Evolutionary conservation across 345 rosid species (phyloP), one percentile per base, ranked within the genome.

Genomic region (Pseudoturritis turrita): DNA sequence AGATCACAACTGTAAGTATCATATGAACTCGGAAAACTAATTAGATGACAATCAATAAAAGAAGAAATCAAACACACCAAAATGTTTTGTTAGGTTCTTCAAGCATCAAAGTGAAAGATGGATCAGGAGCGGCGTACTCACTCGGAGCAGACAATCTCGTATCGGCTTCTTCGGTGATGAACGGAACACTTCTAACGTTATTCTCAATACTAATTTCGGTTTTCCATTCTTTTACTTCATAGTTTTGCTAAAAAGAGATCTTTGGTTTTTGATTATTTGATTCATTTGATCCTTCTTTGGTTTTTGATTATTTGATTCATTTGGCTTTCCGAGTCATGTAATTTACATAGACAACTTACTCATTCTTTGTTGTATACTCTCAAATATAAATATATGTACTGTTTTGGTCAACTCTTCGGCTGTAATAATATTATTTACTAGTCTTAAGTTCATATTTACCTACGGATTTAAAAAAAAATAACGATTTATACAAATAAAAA

Each of bases 1-100:
- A 41, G 89, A 87, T 2, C 79, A 89, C 79, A 85, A 95, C 78
- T 95, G 99, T 95, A 81, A 91, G 99, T 84, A 73, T 55, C 31
- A n/a, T 39, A 13, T n/a, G 0, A 60, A 35, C 68, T 9, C 17
- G 18, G 17, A 45, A 5, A 62, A 44, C 43, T 61, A 68, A 8
- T 19, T 60, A 68, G 25, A 49, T 28, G 7, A 56, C 4, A 9
- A 68, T 18, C 0, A 14, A 66, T 57, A 12, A 61, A 49, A 49
- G n/a, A 47, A 40, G 40, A 50, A 29, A 14, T 29, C 37, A 57
- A 54, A 33, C 57, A 54, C 10, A 63, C 36, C 56, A 25, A 28
- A 52, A 49, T 49, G 8, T 14, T 52, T 35, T 13, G 33, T 29
- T 66, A 95, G 99, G 97, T 75, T 84, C 99, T 6, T 83, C 97